Evolutionary conservation across 176 grass and related monocot genomes (phyloP), one percentile per base, ranked within the genome.

Genomic region (Aegilops sharonensis): DNA sequence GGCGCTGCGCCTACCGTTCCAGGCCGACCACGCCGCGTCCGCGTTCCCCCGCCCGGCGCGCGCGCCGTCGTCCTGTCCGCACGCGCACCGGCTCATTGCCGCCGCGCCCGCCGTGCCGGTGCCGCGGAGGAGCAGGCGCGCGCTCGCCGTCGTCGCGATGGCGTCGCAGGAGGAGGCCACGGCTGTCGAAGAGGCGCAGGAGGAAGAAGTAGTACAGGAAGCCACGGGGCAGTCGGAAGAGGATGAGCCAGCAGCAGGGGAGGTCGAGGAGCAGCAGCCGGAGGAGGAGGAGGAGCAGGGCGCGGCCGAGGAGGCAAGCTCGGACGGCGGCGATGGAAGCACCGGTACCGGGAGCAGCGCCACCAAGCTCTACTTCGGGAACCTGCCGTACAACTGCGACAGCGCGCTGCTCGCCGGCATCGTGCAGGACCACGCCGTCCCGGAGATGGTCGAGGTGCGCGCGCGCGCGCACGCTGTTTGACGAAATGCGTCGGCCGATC

Each of bases 351-450:
- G 5, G 17, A 77, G 20, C 24, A 85, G 52, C 31, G 85, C 27
- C 37, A 98, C 93, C 25, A 98, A 98, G 67, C 83, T 98, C 1
- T 98, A 98, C 84, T 92, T 98, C 69, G 97, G 97, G 10, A 98
- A 98, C 70, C 83, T 98, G 52, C 94, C 97, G 17, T 98, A 98
- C 87, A 98, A 95, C 66, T 98, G 97, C 81, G 94, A 95, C 90
- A 98, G 97, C 68, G 88, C 97, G 13, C 90, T 83, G 64, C 88
- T 98, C n/a, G 96, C 96, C 45, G 91, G 90, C 82, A 85, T 98
- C 57, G 90, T 98, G 54, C 93, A 95, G 78, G 88, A 98, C 24
- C 92, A 90, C 68, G 96, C 91, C 61, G 88, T 57, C 69, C 96
- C 96, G 59, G 96, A 98, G 91, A 89, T 98, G 88, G 87, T 98